phyloP scores from a whole-genome alignment of 2,329 filamentous ascomycete genomes.

The Lasiodiplodia gonubiensis region DNA sequence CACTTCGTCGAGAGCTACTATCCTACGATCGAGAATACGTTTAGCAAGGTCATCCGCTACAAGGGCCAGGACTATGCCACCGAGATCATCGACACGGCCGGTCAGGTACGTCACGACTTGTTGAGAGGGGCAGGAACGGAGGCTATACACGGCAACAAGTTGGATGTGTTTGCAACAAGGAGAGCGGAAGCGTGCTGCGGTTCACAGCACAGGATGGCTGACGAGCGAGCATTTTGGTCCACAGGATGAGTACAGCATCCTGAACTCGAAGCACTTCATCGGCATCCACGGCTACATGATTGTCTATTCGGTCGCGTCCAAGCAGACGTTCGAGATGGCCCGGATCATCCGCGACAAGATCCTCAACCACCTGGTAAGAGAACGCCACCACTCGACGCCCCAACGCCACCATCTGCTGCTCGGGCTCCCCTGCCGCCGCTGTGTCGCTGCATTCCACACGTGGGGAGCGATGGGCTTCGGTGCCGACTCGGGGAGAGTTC shows the following conservation, averaged over 20 bases:
- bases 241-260: constrained; percentile 96
- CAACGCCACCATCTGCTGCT: constrained; percentile 23
- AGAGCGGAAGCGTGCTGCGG: not conserved
- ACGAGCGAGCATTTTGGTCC: constrained; percentile 30
- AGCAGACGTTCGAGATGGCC: constrained; percentile 97
- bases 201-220: constrained; percentile 30
- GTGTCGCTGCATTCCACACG: too few species aligned
- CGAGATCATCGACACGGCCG: constrained; percentile 97
- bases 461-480: not conserved
- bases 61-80: constrained; percentile 93
- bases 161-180: not conserved
- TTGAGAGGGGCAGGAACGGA: not conserved
- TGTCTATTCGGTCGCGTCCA: constrained; percentile 94
- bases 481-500: not conserved
- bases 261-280: constrained; percentile 99
- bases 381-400: constrained; percentile 9
- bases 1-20: constrained; percentile 99
- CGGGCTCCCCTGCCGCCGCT: not conserved
- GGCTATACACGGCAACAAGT: not conserved
- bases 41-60: constrained; percentile 91
- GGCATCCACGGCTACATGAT: constrained; percentile 99
- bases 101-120: constrained; percentile 69
- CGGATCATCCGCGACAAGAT: constrained; percentile 97
- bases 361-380: constrained; percentile 84
- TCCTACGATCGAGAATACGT: constrained; percentile 98